phyloP scores from a whole-genome alignment of 805 yeast genomes.

The Yamadazyma laniorum region DNA sequence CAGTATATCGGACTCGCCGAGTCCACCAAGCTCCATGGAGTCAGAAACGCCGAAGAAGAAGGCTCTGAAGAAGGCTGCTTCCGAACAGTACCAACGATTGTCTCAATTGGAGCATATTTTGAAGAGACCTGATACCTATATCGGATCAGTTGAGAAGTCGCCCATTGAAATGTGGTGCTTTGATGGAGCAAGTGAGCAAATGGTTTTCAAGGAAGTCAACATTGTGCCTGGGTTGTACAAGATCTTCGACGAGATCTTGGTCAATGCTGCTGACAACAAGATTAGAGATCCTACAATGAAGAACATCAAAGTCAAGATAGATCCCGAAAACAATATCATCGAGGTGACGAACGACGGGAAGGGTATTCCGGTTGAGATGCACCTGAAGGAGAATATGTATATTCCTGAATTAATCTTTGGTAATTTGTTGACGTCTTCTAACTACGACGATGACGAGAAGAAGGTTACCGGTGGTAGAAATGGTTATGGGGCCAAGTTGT shows the following conservation, averaged over 20 bases:
- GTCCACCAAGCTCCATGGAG: slow-evolving; percentile 11
- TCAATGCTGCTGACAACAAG: slow-evolving; percentile 98
- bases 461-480: slow-evolving; percentile 98
- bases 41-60: slow-evolving; percentile 8
- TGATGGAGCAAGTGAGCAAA: slow-evolving; percentile 46
- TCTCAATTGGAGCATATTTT: slow-evolving; percentile 94
- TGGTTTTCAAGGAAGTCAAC: slow-evolving; percentile 57
- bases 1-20: slow-evolving; percentile 4
- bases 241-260: slow-evolving; percentile 94
- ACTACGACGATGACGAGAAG: slow-evolving; percentile 91
- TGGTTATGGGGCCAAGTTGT: slow-evolving; percentile 96
- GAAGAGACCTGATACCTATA: slow-evolving; percentile 96
- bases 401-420: slow-evolving; percentile 97
- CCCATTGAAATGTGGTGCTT: slow-evolving; percentile 83
- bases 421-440: slow-evolving; percentile 88
- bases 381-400: slow-evolving; percentile 84
- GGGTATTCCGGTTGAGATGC: slow-evolving; percentile 95
- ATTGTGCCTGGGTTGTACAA: slow-evolving; percentile 96
- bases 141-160: slow-evolving; percentile 88
- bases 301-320: slow-evolving; percentile 76
- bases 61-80: slow-evolving; percentile 32
- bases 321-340: slow-evolving; percentile 69
- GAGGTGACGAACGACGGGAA: slow-evolving; percentile 88
- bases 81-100: slow-evolving; percentile 86
- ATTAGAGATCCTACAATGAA: slow-evolving; percentile 92